Evolutionary conservation across 805 yeast species (phyloP).

Genomic region (Candida dendrica): DNA sequence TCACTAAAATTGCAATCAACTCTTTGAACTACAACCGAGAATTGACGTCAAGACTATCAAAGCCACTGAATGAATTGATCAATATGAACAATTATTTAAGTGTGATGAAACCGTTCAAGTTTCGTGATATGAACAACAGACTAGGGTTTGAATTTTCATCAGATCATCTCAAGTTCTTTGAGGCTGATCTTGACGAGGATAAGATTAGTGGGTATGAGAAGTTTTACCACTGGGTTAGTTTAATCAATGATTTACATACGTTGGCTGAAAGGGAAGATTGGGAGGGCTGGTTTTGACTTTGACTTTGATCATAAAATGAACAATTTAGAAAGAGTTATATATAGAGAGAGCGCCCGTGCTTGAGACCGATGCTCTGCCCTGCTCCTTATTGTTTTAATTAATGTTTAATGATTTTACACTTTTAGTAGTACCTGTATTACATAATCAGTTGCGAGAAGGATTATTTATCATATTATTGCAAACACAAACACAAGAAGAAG

Average conservation of each 20-base stretch:
- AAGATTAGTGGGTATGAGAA: constrained; percentile 1
- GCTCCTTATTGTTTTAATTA: too few relatives aligned
- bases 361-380: too few relatives aligned
- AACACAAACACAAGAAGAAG: too few relatives aligned
- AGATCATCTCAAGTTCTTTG: constrained; percentile 8
- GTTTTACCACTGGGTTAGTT: constrained; percentile 13
- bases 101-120: constrained; percentile 22
- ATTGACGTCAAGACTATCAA: constrained; percentile 14
- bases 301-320: not conserved
- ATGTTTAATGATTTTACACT: too few relatives aligned
- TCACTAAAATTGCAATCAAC: constrained; percentile 21
- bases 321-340: not conserved
- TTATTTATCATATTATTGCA: too few relatives aligned
- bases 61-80: constrained; percentile 19
- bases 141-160: constrained; percentile 15
- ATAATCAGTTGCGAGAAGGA: too few relatives aligned
- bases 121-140: constrained; percentile 17
- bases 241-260: constrained; percentile 14
- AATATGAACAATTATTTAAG: constrained; percentile 18
- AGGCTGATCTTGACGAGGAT: not conserved
- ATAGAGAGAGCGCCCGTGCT: too few relatives aligned
- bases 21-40: constrained; percentile 21
- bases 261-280: constrained; percentile 13
- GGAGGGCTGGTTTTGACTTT: constrained; percentile 22
- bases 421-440: too few relatives aligned